Base-by-base conservation (phyloP, 2,329 filamentous ascomycete genomes). In the Orbilia ellipsospora region DNA sequence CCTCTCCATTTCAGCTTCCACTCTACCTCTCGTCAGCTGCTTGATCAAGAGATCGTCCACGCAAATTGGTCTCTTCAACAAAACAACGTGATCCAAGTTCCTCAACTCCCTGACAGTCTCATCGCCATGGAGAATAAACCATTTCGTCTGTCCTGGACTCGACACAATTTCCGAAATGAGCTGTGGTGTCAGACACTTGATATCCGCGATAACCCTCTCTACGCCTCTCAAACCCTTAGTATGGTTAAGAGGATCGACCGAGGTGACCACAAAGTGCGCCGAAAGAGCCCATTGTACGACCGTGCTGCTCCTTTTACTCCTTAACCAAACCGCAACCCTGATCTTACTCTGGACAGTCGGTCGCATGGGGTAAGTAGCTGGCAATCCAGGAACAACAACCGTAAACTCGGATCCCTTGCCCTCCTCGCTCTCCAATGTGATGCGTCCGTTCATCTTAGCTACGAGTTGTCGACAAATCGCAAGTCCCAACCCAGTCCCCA, bases 401-500 rank as follows among this genome's bases (percentile, higher is more conserved):
- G 83, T 84, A 2, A 88, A 85, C 20, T 85, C 85, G 0, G 88
- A 89, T 1, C 88, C 88, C 40, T 85, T 83, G 0, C 85, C 84
- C 12, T 84, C 82, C 64, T 86, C 83, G 61, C 84, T 88, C 42
- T 84, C 83, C 31, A 91, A 84, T 5, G 87, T 84, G 51, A 91
- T 88, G 4, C 83, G 84, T 0, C 89, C 90, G 31, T 85, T 85
- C 1, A 91, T 82, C 36, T 87, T 86, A 52, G 86, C 85, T 13
- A 90, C 86, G 3, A 92, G 87, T 60, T 84, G 83, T 23, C 86
- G 85, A 1, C 92, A 89, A 8, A 92, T 87, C 48, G 87, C 89
- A 16, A 92, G 81, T 0, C 90, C 90, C 0, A 92, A 83, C 0
- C 90, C 90, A 0, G 87, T 87, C 0, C 90, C 90, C 83, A 0